A percentile compares a stretch with the other conserved stretches of the same genome.
These are phyloP conservation scores for Penicillium cinerascens DNA, from an alignment of 495 filamentous ascomycete species.

Conservation along the genomic window DNA sequence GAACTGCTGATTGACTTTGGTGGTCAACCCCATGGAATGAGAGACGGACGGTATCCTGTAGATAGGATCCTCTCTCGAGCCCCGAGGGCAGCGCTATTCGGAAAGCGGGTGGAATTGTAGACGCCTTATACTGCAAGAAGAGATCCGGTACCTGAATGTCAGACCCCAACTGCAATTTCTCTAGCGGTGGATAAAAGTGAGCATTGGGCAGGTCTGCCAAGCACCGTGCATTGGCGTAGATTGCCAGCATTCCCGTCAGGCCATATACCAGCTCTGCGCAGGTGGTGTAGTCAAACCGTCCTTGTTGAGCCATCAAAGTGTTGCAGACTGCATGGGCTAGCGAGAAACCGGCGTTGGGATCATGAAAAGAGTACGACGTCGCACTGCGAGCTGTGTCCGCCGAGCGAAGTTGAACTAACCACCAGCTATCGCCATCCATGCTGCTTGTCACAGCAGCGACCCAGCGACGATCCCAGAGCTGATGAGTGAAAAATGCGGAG, in stretches of 20 bases:
- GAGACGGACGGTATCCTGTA: slow-evolving; percentile 38
- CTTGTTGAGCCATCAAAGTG: slow-evolving; percentile 20
- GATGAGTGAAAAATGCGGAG: slow-evolving; percentile 60
- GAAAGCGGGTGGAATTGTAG: slow-evolving; percentile 30
- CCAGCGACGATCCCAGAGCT: slow-evolving; percentile 63
- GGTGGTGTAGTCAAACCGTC: slow-evolving; percentile 22
- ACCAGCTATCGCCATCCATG: slow-evolving; percentile 73
- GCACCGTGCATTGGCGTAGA: slow-evolving; percentile 41
- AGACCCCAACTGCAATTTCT: slow-evolving; percentile 31
- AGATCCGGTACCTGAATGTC: slow-evolving; percentile 36
- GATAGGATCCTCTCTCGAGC: slow-evolving; percentile 25
- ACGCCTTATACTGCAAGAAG: slow-evolving; percentile 31
- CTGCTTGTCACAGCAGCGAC: slow-evolving; percentile 64
- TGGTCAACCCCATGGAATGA: slow-evolving; percentile 42
- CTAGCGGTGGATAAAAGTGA: slow-evolving; percentile 32
- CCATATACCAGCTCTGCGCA: slow-evolving; percentile 38
- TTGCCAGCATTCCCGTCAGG: slow-evolving; percentile 38
- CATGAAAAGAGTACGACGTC: slow-evolving; percentile 2
- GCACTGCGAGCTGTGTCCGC: slow-evolving; percentile 9
- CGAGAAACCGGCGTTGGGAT: slow-evolving; percentile 9
- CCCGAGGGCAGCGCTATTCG: slow-evolving; percentile 29
- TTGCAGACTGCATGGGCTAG: slow-evolving; percentile 30
- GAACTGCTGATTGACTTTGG: slow-evolving; percentile 28
- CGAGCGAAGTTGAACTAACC: slow-evolving; percentile 57
- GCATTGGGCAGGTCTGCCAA: slow-evolving; percentile 32